These are phyloP conservation scores for apple (Malus domestica) DNA, from an alignment of 306 rosid genomes.

Conservation along the genomic window DNA sequence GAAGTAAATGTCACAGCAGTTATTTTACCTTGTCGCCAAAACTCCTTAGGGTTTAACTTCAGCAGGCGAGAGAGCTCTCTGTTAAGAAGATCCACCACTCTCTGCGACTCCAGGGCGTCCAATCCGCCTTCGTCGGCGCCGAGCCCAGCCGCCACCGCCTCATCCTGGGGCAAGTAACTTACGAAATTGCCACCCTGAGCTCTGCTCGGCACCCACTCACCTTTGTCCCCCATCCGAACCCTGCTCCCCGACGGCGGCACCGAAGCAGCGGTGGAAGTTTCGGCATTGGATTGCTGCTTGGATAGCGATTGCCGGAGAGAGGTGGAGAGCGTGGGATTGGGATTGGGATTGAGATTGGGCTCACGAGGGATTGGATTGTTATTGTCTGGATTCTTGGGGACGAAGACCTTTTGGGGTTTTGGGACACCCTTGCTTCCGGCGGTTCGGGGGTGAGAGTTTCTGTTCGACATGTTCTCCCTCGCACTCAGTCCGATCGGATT, in stretches of 20 bases:
- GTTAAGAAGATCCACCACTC: constrained; percentile 85
- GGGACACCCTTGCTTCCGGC: constrained; percentile 45
- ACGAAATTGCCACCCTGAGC: constrained; percentile 53
- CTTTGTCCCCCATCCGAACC: constrained; percentile 31
- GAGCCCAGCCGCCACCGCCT: constrained; percentile 87
- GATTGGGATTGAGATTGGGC: constrained; percentile 25
- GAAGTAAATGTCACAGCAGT: background rate
- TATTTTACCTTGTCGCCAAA: constrained; percentile 74
- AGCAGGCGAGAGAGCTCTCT: constrained; percentile 70
- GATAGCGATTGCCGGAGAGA: constrained; percentile 51
- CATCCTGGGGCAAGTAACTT: constrained; percentile 84
- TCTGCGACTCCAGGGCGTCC: constrained; percentile 87
- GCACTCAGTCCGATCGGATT: background rate
- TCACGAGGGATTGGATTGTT: constrained; percentile 29
- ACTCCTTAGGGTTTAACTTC: constrained; percentile 71
- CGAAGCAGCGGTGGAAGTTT: constrained; percentile 1
- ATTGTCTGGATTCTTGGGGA: constrained; percentile 50
- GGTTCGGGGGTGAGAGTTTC: constrained; percentile 28
- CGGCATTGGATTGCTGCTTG: constrained; percentile 31
- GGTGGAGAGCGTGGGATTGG: constrained; percentile 56
- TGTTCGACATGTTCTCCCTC: constrained; percentile 43
- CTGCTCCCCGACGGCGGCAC: constrained; percentile 16
- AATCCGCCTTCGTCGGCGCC: constrained; percentile 77
- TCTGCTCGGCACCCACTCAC: constrained; percentile 38
- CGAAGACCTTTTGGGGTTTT: constrained; percentile 49